Evolutionary conservation across 805 yeast genomes (phyloP).

Genomic region (Starmerella vitae): DNA sequence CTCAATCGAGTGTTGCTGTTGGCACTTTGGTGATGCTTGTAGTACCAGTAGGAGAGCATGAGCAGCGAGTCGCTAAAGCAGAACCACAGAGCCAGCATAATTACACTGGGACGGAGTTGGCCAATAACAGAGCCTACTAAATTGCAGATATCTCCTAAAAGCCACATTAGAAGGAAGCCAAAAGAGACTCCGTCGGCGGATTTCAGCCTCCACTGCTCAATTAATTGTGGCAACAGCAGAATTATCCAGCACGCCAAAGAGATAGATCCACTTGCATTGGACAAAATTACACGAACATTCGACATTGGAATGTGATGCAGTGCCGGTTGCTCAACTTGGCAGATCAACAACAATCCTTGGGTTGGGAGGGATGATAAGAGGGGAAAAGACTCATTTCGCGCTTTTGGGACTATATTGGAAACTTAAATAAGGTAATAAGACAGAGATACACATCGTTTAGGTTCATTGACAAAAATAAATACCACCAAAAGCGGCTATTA

Average conservation of each 20-base stretch:
- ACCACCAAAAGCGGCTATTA: too few relatives aligned
- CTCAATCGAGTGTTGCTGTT: background rate
- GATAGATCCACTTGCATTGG: constrained; percentile 57
- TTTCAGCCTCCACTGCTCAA: constrained; percentile 67
- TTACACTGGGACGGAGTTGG: constrained; percentile 51
- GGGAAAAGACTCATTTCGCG: too few relatives aligned
- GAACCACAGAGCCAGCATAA: constrained; percentile 62
- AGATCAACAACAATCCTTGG: too few relatives aligned
- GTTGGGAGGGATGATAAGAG: too few relatives aligned
- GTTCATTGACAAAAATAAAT: too few relatives aligned
- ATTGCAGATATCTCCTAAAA: constrained; percentile 57
- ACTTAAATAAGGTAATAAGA: too few relatives aligned
- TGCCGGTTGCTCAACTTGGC: too few relatives aligned
- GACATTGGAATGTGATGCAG: too few relatives aligned
- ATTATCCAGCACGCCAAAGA: constrained; percentile 71
- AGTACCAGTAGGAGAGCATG: constrained; percentile 46
- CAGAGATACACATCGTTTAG: too few relatives aligned
- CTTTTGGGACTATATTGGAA: too few relatives aligned
- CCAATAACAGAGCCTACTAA: constrained; percentile 61
- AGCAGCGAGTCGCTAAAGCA: constrained; percentile 53
- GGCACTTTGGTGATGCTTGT: constrained; percentile 24
- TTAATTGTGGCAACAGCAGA: constrained; percentile 57
- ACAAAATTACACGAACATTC: constrained; percentile 21
- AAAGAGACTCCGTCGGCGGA: constrained; percentile 63
- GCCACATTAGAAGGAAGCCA: constrained; percentile 55